Base-by-base conservation (phyloP, 2,329 filamentous ascomycete genomes). In the Cucurbitaria berberidis region DNA sequence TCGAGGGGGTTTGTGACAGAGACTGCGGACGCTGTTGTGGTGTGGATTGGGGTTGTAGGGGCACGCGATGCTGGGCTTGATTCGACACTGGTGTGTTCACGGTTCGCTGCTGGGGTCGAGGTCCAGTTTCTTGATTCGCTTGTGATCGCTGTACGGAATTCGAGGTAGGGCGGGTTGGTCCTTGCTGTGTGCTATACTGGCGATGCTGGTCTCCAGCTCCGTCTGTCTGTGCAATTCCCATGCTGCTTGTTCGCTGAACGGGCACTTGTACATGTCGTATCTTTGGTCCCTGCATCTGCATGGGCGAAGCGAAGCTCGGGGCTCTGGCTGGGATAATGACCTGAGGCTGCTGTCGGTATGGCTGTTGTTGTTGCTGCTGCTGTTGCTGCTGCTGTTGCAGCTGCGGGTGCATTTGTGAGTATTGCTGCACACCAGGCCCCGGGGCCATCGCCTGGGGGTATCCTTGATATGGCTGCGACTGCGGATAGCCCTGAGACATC, bases 111-210 rank as follows among this genome's bases (percentile, higher is more conserved):
- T 70, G 73, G 6, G 64, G 57, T 26, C 60, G 64, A 10, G 60
- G 67, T 11, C 54, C 55, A 38, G 67, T 64, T 51, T 74, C 65
- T 29, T 73, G 66, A 35, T 75, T 60, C 47, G 74, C 74, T 22
- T 74, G 68, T 42, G 77, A 71, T 35, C 74, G 72, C 30, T 70
- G 68, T 30, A 69, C 63, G 16, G 76, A 71, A 39, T 77, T 78
- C 40, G 72, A 69, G 32, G 59, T 62, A 21, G 74, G 62, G n/a
- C 70, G 57, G 15, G 30, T 47, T 19, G 51, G 56, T n/a, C 45
- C 39, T 22, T 63, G 63, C 15, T 62, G 66, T 24, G 45, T 38
- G 16, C 54, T 63, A 32, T 58, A 53, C 8, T 45, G 56, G 18
- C 62, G 60, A 21, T 54, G 60, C 22, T 56, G 59, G 13, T 62